A percentile compares a stretch with the other conserved stretches of the same genome.
These are phyloP conservation scores for Parietichytrium sp. DNA, from an alignment of 108 stramenopile genomes.

Conservation along the genomic window DNA sequence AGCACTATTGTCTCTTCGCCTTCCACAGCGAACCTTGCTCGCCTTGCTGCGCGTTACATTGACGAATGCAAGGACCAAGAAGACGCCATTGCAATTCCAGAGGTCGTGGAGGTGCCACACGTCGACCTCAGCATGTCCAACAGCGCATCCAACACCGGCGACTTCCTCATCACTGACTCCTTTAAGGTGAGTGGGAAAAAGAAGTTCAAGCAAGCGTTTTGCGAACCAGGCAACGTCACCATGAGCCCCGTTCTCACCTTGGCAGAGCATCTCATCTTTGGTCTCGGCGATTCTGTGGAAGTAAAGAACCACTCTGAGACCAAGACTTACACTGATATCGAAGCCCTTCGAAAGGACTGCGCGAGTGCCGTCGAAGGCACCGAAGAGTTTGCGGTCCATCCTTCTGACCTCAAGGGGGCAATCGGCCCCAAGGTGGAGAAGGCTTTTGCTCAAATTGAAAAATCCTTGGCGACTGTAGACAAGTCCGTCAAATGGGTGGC, in stretches of 20 bases:
- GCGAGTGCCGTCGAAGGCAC: slow-evolving; percentile 74
- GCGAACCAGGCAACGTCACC: slow-evolving; percentile 83
- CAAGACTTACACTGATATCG: slow-evolving; percentile 69
- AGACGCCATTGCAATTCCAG: slow-evolving; percentile 76
- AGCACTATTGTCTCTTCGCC: neutral
- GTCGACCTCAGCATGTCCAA: neutral
- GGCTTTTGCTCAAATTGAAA: slow-evolving; percentile 85
- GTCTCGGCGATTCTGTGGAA: neutral
- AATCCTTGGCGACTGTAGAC: slow-evolving; percentile 79
- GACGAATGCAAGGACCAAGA: slow-evolving; percentile 63
- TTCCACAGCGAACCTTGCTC: neutral
- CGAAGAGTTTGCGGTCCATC: slow-evolving; percentile 91
- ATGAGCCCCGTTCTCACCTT: slow-evolving; percentile 81
- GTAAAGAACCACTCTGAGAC: slow-evolving; percentile 71
- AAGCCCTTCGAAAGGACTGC: slow-evolving; percentile 73
- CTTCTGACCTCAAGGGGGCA: slow-evolving; percentile 89
- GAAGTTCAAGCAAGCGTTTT: slow-evolving; percentile 98
- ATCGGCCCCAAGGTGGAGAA: slow-evolving; percentile 79
- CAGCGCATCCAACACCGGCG: slow-evolving; percentile 38
- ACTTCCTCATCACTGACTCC: neutral
- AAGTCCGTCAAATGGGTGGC: slow-evolving; percentile 81
- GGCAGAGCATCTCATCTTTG: neutral
- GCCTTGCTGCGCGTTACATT: neutral
- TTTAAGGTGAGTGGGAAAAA: slow-evolving; percentile 81
- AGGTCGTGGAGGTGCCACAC: slow-evolving; percentile 58